Conservation (phyloP, 1,284 basidiomycete genomes). For the Leccinum solheimii region DNA sequence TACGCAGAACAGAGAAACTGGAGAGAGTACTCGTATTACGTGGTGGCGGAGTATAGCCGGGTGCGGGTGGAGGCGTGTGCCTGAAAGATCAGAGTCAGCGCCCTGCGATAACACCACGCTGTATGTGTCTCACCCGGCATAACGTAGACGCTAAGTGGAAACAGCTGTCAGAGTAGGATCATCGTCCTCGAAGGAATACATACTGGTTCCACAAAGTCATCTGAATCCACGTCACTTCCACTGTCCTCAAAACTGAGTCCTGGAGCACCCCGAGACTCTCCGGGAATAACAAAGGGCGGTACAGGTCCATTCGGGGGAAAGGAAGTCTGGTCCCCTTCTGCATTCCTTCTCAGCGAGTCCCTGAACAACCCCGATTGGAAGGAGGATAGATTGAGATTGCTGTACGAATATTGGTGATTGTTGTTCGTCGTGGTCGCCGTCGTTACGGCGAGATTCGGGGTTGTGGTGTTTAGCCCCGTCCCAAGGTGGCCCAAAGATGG, state of each 20-base stretch:
- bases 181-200: conserved; percentile 1
- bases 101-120: background rate
- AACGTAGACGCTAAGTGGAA: conserved; percentile 24
- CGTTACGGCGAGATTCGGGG: conserved; percentile 3
- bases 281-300: conserved; percentile 2
- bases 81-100: conserved; percentile 18
- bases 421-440: conserved; percentile 17
- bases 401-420: conserved; percentile 32
- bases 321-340: conserved; percentile 27
- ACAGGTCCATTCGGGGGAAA: conserved; percentile 13
- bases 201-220: conserved; percentile 21
- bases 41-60: conserved; percentile 28
- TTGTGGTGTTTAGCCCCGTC: conserved; percentile 1
- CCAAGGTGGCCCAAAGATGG: conserved; percentile 11
- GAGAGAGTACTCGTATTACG: conserved; percentile 23
- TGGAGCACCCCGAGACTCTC: conserved; percentile 15
- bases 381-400: conserved; percentile 33
- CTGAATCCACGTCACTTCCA: conserved; percentile 34
- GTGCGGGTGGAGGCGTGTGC: conserved; percentile 30
- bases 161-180: conserved; percentile 7
- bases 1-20: conserved; percentile 18
- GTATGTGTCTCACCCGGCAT: conserved; percentile 23
- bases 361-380: conserved; percentile 36
- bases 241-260: conserved; percentile 29
- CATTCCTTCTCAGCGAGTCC: conserved; percentile 35